Evolutionary conservation across 768 basidiomycete species (phyloP).

Genomic region (Clavulina sp.): DNA sequence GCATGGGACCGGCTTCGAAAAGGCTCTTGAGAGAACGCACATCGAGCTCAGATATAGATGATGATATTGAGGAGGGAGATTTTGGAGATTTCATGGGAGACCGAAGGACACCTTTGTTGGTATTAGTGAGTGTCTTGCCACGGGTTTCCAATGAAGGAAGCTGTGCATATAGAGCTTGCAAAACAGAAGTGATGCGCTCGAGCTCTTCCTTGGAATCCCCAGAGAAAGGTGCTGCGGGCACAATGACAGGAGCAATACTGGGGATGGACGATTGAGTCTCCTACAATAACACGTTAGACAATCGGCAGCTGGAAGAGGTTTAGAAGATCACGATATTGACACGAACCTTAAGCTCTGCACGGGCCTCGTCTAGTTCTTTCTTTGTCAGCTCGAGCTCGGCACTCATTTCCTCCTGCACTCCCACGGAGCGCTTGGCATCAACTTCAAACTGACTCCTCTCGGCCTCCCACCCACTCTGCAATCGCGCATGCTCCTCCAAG

Average conservation of each 20-base stretch:
- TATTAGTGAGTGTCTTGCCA: conserved; percentile 36
- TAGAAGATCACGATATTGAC: conserved; percentile 12
- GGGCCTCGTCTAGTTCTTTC: conserved; percentile 33
- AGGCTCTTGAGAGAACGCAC: conserved; percentile 71
- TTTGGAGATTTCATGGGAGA: conserved; percentile 22
- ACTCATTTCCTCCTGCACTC: conserved; percentile 30
- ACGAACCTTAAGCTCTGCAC: conserved; percentile 26
- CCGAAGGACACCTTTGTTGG: no score
- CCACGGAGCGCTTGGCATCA: conserved; percentile 28
- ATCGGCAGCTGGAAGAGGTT: neutral
- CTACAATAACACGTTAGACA: conserved; percentile 1
- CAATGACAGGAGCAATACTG: neutral
- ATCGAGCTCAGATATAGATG: conserved; percentile 67
- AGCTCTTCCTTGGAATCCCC: conserved; percentile 24
- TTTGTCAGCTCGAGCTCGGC: conserved; percentile 38
- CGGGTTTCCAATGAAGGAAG: conserved; percentile 78
- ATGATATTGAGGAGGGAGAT: conserved; percentile 15
- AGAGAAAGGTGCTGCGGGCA: neutral
- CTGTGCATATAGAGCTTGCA: conserved; percentile 60
- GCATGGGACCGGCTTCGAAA: conserved; percentile 30
- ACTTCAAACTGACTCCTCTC: conserved; percentile 29
- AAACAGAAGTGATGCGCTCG: conserved; percentile 37
- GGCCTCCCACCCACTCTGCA: conserved; percentile 4
- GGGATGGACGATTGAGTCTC: conserved; percentile 11
- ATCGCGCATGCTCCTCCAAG: neutral